Percentiles rank a stretch among this genome's conserved stretches.
Conservation (phyloP, 73 alveolate species). For the Paramecium tetraurelia region DNA sequence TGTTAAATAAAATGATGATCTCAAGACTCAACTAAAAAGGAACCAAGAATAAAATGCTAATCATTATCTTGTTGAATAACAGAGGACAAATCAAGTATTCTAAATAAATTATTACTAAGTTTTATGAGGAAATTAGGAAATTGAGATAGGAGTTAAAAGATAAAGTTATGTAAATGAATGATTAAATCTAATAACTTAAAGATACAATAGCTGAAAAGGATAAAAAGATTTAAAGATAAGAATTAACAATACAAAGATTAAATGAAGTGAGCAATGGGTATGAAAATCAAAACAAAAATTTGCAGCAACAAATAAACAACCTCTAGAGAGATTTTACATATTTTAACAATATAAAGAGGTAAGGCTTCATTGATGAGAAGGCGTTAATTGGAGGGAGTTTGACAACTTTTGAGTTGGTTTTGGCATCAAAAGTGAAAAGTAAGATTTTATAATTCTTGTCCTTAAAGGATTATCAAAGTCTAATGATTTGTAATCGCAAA, state of each 20-base stretch:
- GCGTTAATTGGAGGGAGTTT: background rate
- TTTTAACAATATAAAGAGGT: background rate
- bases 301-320: background rate
- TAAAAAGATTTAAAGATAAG: background rate
- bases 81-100: background rate
- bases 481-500: conserved; percentile 3
- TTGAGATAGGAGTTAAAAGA: conserved; percentile 8
- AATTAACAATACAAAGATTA: background rate
- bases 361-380: background rate
- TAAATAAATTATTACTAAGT: background rate
- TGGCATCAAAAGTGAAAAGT: conserved; percentile 1
- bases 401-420: background rate
- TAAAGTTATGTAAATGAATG: background rate
- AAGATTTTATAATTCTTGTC: background rate
- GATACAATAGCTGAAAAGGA: background rate
- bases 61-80: background rate
- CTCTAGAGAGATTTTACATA: background rate
- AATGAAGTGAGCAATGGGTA: background rate
- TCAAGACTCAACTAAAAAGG: background rate
- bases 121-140: background rate
- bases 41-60: background rate
- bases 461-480: background rate
- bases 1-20: background rate
- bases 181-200: background rate
- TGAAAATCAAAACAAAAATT: conserved; percentile 1